Conservation (phyloP, 2,329 filamentous ascomycete genomes). For the Exserohilum rostratum region DNA sequence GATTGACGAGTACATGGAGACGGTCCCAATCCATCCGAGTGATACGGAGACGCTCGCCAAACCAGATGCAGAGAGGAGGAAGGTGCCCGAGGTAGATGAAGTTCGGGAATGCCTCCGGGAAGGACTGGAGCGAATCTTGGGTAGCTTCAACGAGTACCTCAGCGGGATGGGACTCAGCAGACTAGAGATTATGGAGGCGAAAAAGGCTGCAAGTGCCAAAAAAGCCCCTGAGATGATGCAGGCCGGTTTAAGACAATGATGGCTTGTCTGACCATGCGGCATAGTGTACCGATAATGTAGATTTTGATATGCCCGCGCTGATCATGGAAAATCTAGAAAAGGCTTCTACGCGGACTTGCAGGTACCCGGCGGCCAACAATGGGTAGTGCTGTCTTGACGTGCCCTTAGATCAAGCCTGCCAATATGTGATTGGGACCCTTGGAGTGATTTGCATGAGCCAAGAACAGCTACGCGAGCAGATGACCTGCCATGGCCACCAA, state of each 20-base stretch:
- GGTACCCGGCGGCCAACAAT: neutral
- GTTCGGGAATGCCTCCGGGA: slow-evolving; percentile 69
- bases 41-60: slow-evolving; percentile 64
- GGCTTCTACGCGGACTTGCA: neutral
- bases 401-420: no score
- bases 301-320: neutral
- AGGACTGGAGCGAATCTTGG: slow-evolving; percentile 69
- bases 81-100: slow-evolving; percentile 70
- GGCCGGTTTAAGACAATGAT: slow-evolving; percentile 1
- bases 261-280: neutral
- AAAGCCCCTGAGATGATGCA: slow-evolving; percentile 35
- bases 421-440: neutral
- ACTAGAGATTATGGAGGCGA: slow-evolving; percentile 71
- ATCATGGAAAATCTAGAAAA: neutral
- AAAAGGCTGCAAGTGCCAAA: slow-evolving; percentile 27
- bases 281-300: slow-evolving; percentile 1
- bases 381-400: neutral
- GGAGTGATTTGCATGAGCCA: neutral
- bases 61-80: slow-evolving; percentile 53
- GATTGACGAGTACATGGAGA: slow-evolving; percentile 69
- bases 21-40: slow-evolving; percentile 75
- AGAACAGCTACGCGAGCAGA: neutral
- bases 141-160: slow-evolving; percentile 76
- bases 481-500: neutral
- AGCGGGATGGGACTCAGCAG: slow-evolving; percentile 71